Evolutionary conservation across 163 green algal genomes (phyloP).

Genomic region (Volvox carteri): DNA sequence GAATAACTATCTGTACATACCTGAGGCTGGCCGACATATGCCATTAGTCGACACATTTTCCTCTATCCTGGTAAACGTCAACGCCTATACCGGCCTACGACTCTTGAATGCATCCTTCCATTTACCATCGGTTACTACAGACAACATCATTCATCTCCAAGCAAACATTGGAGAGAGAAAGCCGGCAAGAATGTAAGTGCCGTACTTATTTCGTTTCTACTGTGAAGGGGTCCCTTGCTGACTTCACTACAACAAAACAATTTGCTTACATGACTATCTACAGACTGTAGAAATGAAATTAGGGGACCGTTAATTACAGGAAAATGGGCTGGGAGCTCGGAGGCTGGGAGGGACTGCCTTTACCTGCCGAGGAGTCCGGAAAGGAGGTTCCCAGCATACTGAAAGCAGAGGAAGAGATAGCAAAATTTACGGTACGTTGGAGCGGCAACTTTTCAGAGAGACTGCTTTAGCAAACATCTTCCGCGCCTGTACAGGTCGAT

Average conservation of each 20-base stretch:
- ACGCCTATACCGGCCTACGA: neutral
- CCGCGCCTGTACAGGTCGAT: conserved; percentile 71
- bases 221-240: neutral
- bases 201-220: conserved; percentile 8
- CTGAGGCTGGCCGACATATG: conserved; percentile 81
- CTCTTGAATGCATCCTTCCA: neutral
- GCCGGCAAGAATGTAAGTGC: neutral
- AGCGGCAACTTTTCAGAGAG: neutral
- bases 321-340: conserved; percentile 8
- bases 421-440: conserved; percentile 57
- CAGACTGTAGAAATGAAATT: conserved; percentile 33
- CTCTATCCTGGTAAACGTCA: neutral
- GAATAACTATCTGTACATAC: no score
- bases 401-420: conserved; percentile 64
- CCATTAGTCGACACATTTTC: conserved; percentile 89
- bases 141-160: neutral
- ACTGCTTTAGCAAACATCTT: neutral
- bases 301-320: neutral
- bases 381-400: conserved; percentile 59
- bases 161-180: conserved; percentile 10
- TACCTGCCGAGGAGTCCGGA: conserved; percentile 16
- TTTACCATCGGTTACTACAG: neutral
- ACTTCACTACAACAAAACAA: neutral
- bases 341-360: conserved; percentile 10
- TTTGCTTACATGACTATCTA: neutral